Base-by-base conservation (phyloP, 495 filamentous ascomycete genomes). In the Penicillium paxilli region DNA sequence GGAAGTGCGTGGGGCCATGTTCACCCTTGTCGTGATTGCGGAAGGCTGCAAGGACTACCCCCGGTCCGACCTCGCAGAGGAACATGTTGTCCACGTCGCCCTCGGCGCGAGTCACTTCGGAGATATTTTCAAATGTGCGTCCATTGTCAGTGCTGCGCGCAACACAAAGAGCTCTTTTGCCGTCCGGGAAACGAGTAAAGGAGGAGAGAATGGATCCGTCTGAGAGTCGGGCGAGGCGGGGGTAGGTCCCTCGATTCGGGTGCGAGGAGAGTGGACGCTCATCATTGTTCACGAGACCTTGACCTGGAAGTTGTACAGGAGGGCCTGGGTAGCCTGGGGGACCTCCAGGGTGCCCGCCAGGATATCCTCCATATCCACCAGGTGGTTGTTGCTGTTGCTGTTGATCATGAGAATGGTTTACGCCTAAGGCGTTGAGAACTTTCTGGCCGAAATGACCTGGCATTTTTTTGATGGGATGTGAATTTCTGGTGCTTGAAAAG, bases 11-110 rank as follows among this genome's bases (percentile, higher is more conserved):
- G 1, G 64, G 70, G 19, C 68, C 59, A 22, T 65, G 44, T 0
- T 67, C 68, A 0, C 71, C 64, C 3, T 71, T 65, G 47, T 84
- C 79, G 59, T 86, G 84, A 62, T 86, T 85, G 23, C 84, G 78
- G 59, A 84, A 86, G 1, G 83, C 82, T 6, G 74, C 78, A 0
- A 87, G 69, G 19, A 87, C 71, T 0, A 70, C 69, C 0, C 73
- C 73, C 2, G 72, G 71, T 2, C 78, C 68, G 0, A 83, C 64
- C 48, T 84, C 80, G 3, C 84, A 72, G 7, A 82, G 67, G 54
- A 79, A 81, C 56, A 78, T 72, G 61, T 87, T 87, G 65, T 86
- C 84, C 30, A 84, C 68, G 54, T 87, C 83, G 24, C 72, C 72
- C 4, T 51, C 52, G 2, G 64, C 68, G 0, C 71, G 69, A 1